Base-by-base conservation (phyloP, 305 asterid genomes). In the Fraxinus paxiana region DNA sequence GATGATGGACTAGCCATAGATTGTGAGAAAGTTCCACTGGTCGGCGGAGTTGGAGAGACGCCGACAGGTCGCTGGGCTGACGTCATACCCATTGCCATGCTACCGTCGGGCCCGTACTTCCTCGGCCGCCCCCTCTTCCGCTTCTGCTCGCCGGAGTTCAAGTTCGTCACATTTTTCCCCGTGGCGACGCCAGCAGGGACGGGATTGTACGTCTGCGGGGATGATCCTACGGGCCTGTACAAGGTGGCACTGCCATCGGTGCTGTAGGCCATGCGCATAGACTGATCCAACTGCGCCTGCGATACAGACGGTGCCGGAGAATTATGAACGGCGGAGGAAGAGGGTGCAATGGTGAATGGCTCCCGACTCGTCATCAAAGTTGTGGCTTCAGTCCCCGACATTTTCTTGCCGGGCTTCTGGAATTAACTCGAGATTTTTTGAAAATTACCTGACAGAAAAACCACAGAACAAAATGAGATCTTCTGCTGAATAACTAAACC, bases 51-150 rank as follows among this genome's bases (percentile, higher is more conserved):
- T 78, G 79, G 38, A 31, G 75, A 76, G 43, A 43, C 79, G 82
- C 77, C 83, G 24, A 77, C 46, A 6, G 81, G 87, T 83, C 85
- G 89, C 69, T 76, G 90, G 28, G 59, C 67, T 17, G 90, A 18
- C 56, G 82, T 75, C 79, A 73, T 18, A 15, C 37, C 82, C 82
- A 83, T 78, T 43, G 90, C 77, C 84, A 88, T 88, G 82, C 84
- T 80, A 22, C 90, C 91, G 77, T 90, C 91, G 0, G 89, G 81
- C 0, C 88, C 90, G 5, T 90, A 90, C 84, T 90, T 90, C 82
- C 92, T 84, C 3, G 93, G 92, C 24, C 93, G 87, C 18, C 92
- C 93, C 78, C 93, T 88, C 82, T 86, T 90, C 80, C 93, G 87
- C 71, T 86, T 88, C 81, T 84, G 90, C 1, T 88, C 92, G 5